Evolutionary conservation across 2,329 filamentous ascomycete species (phyloP).

Genomic region (Scedosporium boydii): DNA sequence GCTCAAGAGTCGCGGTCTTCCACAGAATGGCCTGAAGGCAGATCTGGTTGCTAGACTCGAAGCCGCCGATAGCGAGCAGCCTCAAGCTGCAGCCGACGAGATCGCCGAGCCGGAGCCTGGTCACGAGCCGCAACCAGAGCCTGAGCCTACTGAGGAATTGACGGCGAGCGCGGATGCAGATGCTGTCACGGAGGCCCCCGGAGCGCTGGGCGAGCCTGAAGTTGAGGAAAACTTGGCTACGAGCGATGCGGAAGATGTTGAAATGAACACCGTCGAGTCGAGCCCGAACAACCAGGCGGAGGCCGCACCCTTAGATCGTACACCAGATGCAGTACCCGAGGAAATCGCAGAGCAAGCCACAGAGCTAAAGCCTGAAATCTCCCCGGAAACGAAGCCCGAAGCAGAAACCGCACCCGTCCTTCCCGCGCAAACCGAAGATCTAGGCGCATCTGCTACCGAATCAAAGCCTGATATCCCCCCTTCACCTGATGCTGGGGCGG

Average conservation of each 20-base stretch:
- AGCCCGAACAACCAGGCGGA: neutral
- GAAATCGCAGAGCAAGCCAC: neutral
- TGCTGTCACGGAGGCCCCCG: neutral
- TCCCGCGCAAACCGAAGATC: neutral
- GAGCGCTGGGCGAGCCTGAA: neutral
- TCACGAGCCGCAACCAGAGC: constrained; percentile 8
- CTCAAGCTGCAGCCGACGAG: constrained; percentile 9
- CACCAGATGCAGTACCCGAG: neutral
- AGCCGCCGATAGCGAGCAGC: constrained; percentile 25
- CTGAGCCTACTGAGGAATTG: neutral
- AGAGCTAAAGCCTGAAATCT: neutral
- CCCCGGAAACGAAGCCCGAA: neutral
- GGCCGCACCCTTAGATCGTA: neutral
- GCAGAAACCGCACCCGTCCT: neutral
- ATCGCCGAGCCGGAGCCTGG: constrained; percentile 10
- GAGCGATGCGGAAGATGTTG: neutral
- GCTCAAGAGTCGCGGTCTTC: constrained; percentile 61
- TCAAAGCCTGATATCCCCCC: neutral
- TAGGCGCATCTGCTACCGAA: too few relatives aligned
- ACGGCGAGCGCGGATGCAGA: neutral
- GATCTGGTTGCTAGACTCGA: constrained; percentile 59
- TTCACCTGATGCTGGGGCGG: neutral
- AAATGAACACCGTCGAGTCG: too few relatives aligned
- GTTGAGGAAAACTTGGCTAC: neutral
- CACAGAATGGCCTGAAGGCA: constrained; percentile 60